Percentiles rank a stretch among this genome's conserved stretches.
phyloP scores from a whole-genome alignment of 2,329 filamentous ascomycete genomes.

The Corniculantispora saksenae region DNA sequence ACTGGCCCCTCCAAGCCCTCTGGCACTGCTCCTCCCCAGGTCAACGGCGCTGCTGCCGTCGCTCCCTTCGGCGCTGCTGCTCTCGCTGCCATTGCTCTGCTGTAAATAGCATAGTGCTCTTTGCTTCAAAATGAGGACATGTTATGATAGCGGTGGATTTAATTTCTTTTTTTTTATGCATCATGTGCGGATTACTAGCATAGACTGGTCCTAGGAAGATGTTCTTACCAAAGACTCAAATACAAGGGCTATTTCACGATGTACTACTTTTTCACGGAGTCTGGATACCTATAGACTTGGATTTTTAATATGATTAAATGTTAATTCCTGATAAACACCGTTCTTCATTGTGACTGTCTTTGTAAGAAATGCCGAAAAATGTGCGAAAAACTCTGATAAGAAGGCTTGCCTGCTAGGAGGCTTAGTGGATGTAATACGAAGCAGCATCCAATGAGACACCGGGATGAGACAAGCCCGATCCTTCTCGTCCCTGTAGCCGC shows the following conservation, averaged over 20 bases:
- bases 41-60: conserved; percentile 9
- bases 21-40: conserved; percentile 66
- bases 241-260: conserved; percentile 17
- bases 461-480: background rate
- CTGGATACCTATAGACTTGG: conserved; percentile 19
- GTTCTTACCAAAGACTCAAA: background rate
- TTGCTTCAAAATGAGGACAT: conserved; percentile 18
- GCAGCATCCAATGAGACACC: background rate
- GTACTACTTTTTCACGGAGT: conserved; percentile 14
- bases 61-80: conserved; percentile 18
- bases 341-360: background rate
- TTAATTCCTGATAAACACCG: background rate
- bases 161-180: conserved; percentile 13
- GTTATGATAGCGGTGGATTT: conserved; percentile 18
- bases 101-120: conserved; percentile 20
- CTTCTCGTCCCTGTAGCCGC: background rate
- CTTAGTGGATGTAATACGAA: conserved; percentile 11
- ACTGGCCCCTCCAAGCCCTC: conserved; percentile 13
- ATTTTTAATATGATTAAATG: conserved; percentile 14
- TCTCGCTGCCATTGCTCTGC: conserved; percentile 16
- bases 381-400: background rate
- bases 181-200: conserved; percentile 9
- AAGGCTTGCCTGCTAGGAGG: background rate
- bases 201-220: conserved; percentile 7
- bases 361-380: background rate